Evolutionary conservation across 441 rosid species (phyloP).

Genomic region (Erodium moschatum): DNA sequence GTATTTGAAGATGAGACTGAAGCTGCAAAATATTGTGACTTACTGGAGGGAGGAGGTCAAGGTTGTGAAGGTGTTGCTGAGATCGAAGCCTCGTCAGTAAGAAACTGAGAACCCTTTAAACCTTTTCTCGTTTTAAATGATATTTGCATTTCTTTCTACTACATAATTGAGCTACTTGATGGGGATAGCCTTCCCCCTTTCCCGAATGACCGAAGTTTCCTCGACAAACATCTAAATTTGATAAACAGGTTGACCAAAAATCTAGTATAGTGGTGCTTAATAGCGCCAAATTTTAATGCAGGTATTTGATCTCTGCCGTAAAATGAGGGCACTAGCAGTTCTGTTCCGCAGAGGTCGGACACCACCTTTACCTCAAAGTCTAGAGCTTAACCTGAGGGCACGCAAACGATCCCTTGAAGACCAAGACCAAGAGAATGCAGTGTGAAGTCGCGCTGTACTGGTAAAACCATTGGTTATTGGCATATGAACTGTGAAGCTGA

Average conservation of each 20-base stretch:
- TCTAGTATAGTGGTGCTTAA: not conserved
- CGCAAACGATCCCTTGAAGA: conserved; percentile 91
- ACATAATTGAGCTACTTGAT: not conserved
- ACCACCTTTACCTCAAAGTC: conserved; percentile 80
- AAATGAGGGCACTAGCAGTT: conserved; percentile 78
- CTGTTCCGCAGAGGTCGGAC: conserved; percentile 81
- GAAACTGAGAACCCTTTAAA: conserved; percentile 18
- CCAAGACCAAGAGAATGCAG: conserved; percentile 31
- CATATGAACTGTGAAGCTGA: not conserved
- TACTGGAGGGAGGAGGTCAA: conserved; percentile 86
- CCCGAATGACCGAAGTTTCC: not conserved
- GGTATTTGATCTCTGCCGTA: conserved; percentile 86
- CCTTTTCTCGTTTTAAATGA: not conserved
- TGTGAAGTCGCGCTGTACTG: conserved; percentile 12
- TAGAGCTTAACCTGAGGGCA: conserved; percentile 77
- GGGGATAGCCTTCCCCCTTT: not conserved
- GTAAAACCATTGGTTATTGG: not conserved
- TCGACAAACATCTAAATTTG: not conserved
- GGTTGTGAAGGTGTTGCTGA: conserved; percentile 96
- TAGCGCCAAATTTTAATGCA: conserved; percentile 23
- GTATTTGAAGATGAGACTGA: conserved; percentile 90
- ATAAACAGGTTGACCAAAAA: not conserved
- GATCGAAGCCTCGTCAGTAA: conserved; percentile 89
- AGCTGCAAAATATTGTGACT: conserved; percentile 78
- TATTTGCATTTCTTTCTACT: not conserved